Evolutionary conservation across 345 rosid species (phyloP), one percentile per base, ranked within the genome.

Genomic region (Pelargonium nanum): DNA sequence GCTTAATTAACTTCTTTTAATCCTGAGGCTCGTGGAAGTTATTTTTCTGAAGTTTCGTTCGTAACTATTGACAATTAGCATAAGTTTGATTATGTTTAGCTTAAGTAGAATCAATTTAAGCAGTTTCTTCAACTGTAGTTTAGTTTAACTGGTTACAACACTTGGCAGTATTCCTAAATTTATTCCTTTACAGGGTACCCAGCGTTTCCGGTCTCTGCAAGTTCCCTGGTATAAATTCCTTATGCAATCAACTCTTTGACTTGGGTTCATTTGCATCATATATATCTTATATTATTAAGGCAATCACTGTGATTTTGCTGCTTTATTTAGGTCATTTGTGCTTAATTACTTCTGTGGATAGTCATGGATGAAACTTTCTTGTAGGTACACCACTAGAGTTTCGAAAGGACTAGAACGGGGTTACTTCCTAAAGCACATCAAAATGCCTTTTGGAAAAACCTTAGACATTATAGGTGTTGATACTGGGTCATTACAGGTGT

Each of bases 151-250:
- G n/a, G 40, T 44, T 53, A 58, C 55, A 67, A 72, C 45, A 64
- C 53, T 61, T 62, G 58, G 68, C 58, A 61, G 65, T 68, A 57
- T 63, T 61, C 44, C 62, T 57, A 45, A 24, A 53, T 60, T 17
- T 65, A 32, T 69, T 53, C 52, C 73, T 78, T 77, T 68, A 75
- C 83, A 90, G 95, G 90, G 79, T 58, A 82, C 76, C 60, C 32
- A 71, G 66, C 56, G 76, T 24, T 78, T 73, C 22, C 61, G 69
- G 0, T 68, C 72, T 40, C 63, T 72, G 71, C 76, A 71, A 58
- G 53, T 87, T 72, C 85, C 92, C 62, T 85, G 95, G 97, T 89
- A 84, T 57, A 30, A 40, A 40, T 40, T 17, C n/a, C 48, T 17
- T 12, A 30, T 40, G 16, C 60, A 57, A 56, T 69, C 45, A 30